phyloP scores from a whole-genome alignment of 257 asterid genomes.

The Plantago elongata region DNA sequence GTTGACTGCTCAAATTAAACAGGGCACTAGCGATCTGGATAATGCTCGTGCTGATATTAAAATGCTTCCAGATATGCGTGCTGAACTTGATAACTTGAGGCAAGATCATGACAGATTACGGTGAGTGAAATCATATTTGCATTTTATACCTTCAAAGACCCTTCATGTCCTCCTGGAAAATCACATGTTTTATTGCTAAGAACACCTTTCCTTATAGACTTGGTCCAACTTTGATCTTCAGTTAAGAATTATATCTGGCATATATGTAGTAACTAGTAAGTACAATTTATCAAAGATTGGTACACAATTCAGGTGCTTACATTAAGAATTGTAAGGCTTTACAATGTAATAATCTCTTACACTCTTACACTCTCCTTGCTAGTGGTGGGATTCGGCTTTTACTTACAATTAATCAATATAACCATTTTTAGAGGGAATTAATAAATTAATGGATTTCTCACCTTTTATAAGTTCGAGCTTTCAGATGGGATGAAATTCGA shows the following conservation, averaged over 20 bases:
- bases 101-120: slow-evolving; percentile 65
- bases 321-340: too few species aligned
- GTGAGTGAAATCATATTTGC: slow-evolving; percentile 37
- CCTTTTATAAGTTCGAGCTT: too few species aligned
- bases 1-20: slow-evolving; percentile 43
- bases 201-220: background rate
- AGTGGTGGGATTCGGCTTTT: too few species aligned
- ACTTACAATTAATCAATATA: too few species aligned
- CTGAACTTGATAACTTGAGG: slow-evolving; percentile 54
- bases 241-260: slow-evolving; percentile 2
- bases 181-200: background rate
- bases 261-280: background rate
- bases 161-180: slow-evolving; percentile 5
- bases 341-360: too few species aligned
- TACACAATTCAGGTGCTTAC: too few species aligned
- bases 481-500: too few species aligned
- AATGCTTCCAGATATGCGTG: slow-evolving; percentile 53
- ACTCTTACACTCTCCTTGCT: too few species aligned
- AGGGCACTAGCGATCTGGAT: slow-evolving; percentile 55
- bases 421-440: too few species aligned
- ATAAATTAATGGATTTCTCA: too few species aligned
- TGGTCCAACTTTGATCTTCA: slow-evolving; percentile 8
- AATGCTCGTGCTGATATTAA: slow-evolving; percentile 38
- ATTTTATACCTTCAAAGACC: slow-evolving; percentile 6
- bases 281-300: too few species aligned